Base-by-base conservation (phyloP, 2,329 filamentous ascomycete species). In the Paraconiothyrium sp. region DNA sequence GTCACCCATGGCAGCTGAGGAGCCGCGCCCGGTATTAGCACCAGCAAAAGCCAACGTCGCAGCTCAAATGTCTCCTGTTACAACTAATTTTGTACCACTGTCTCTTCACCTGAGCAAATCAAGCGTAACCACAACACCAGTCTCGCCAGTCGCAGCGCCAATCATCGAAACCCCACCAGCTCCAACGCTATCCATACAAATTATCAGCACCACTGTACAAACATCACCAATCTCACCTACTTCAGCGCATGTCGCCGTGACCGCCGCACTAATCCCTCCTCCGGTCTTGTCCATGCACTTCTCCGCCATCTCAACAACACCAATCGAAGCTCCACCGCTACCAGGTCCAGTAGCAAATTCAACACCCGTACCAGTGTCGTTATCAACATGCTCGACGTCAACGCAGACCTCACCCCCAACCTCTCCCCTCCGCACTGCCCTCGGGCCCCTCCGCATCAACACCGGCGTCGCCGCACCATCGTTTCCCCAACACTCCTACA, bases 381-480 rank as follows among this genome's bases (percentile, higher is more conserved):
- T 30, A 30, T 30, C 27, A 5, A 55, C 52, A 35, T 22, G 16
- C 8, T 34, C 39, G 34, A 22, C 41, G 20, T 44, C 39, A 3
- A 55, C 52, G 8, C 52, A 55, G 35, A 55, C 54, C 30, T 35
- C 43, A 1, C 30, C 41, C 11, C 41, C n/a, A 8, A 8, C 10
- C 11, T 35, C 51, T 3, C 51, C 51, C 3, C 51, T 54, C 16
- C 51, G 39, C 7, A 54, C 39, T 24, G 37, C 27, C 27, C 27
- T 30, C 27, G 27, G 27, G 27, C 27, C 43, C 30, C 27, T 55
- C 8, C 52, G 30, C 13, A 62, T 69, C 13, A 58, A 72, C 49
- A 68, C 67, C 1, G 49, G 10, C 10, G 16, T 37, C 30, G 20
- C 50, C n/a, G 14, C 59, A 43, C 30, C 52, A 3, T 43, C 63